These are phyloP conservation scores for Parastagonospora nodorum DNA, from an alignment of 2,329 filamentous ascomycete species.

Conservation along the genomic window DNA sequence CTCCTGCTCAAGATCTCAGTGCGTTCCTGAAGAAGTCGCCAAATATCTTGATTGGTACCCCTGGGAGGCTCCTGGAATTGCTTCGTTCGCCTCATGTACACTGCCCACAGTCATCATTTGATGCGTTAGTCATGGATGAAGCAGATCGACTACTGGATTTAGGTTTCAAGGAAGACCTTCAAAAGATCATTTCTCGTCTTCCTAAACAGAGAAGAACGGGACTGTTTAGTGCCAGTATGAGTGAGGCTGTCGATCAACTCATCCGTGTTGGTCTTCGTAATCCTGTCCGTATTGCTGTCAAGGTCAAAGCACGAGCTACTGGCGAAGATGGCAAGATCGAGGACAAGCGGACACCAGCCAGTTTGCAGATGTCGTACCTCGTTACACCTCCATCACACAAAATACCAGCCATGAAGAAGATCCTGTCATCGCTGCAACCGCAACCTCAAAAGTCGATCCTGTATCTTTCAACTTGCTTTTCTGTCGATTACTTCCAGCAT, in stretches of 20 bases:
- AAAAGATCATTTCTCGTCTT: slow-evolving; percentile 79
- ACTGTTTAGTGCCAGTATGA: slow-evolving; percentile 93
- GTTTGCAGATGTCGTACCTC: slow-evolving; percentile 88
- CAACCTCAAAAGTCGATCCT: slow-evolving; percentile 84
- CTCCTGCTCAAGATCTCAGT: slow-evolving; percentile 82
- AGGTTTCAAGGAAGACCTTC: slow-evolving; percentile 89
- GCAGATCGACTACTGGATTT: slow-evolving; percentile 91
- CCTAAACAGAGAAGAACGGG: slow-evolving; percentile 94
- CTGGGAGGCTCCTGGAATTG: slow-evolving; percentile 85
- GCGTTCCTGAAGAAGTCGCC: slow-evolving; percentile 82
- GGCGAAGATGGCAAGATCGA: slow-evolving; percentile 67
- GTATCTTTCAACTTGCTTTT: slow-evolving; percentile 91
- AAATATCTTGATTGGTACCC: slow-evolving; percentile 88
- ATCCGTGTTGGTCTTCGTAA: slow-evolving; percentile 91
- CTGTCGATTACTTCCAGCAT: slow-evolving; percentile 91
- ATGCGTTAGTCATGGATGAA: slow-evolving; percentile 91
- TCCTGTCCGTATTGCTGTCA: slow-evolving; percentile 92
- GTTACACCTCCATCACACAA: slow-evolving; percentile 78
- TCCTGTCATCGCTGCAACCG: slow-evolving; percentile 72
- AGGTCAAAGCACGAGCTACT: slow-evolving; percentile 67
- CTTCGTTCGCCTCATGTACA: slow-evolving; percentile 86
- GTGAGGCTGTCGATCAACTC: slow-evolving; percentile 90
- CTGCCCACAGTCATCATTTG: slow-evolving; percentile 85
- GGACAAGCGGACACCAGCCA: slow-evolving; percentile 87
- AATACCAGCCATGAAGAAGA: slow-evolving; percentile 71